Evolutionary conservation across 805 yeast species (phyloP).

Genomic region (Wickerhamomyces chambardii): DNA sequence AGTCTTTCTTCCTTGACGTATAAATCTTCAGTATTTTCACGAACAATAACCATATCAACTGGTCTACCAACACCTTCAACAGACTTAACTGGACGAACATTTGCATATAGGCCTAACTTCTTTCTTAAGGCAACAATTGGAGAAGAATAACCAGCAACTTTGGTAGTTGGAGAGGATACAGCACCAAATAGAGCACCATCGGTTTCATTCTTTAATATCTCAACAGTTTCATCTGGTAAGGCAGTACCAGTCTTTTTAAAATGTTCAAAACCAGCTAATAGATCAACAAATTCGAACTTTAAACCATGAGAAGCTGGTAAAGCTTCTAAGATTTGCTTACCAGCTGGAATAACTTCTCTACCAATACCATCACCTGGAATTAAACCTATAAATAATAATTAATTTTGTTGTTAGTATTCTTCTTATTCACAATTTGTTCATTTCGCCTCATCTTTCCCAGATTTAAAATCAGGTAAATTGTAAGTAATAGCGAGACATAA

Average conservation of each 20-base stretch:
- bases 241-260: slow-evolving; percentile 95
- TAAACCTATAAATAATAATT: slow-evolving; percentile 32
- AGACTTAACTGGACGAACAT: slow-evolving; percentile 95
- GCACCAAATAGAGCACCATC: slow-evolving; percentile 99
- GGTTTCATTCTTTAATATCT: slow-evolving; percentile 66
- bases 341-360: slow-evolving; percentile 96
- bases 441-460: background rate
- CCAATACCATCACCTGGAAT: slow-evolving; percentile 99
- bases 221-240: slow-evolving; percentile 87
- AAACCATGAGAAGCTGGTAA: slow-evolving; percentile 71
- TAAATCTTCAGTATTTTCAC: slow-evolving; percentile 97
- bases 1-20: slow-evolving; percentile 90
- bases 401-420: slow-evolving; percentile 1
- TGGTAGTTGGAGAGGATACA: slow-evolving; percentile 88
- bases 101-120: slow-evolving; percentile 90
- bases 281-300: slow-evolving; percentile 75
- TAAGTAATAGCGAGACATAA: too few relatives aligned
- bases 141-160: slow-evolving; percentile 94
- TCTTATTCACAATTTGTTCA: slow-evolving; percentile 3
- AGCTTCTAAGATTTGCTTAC: slow-evolving; percentile 76
- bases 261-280: slow-evolving; percentile 91
- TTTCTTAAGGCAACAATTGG: slow-evolving; percentile 99
- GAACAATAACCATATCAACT: slow-evolving; percentile 95
- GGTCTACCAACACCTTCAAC: slow-evolving; percentile 82
- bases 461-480: too few relatives aligned